Conservation (phyloP, 2,329 filamentous ascomycete species). For the Trichoderma sp. region DNA sequence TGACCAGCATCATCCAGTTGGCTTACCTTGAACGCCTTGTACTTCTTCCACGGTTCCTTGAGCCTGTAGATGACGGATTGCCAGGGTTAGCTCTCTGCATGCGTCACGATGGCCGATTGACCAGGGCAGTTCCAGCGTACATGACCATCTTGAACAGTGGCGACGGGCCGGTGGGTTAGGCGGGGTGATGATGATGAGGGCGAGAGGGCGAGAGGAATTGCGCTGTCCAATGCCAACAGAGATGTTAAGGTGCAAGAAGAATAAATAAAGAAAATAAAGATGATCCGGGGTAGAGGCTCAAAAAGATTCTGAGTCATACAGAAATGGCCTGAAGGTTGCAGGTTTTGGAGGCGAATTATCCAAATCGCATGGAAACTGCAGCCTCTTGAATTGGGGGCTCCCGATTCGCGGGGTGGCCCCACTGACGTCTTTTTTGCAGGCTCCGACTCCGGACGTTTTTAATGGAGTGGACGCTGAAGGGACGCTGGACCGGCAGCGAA, state of each 20-base stretch:
- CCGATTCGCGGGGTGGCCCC: not conserved
- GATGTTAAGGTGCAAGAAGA: not conserved
- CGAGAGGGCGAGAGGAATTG: not conserved
- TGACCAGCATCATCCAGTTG: not conserved
- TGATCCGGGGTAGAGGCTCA: not conserved
- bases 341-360: not conserved
- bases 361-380: not conserved
- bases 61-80: not conserved
- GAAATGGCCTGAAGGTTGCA: not conserved
- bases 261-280: not conserved
- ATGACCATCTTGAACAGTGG: not conserved
- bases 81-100: not conserved
- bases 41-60: slow-evolving; percentile 9
- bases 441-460: not conserved
- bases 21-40: slow-evolving; percentile 9
- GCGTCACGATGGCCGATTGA: not conserved
- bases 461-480: not conserved
- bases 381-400: not conserved
- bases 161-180: not conserved
- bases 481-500: not conserved
- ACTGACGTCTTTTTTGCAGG: not conserved
- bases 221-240: not conserved
- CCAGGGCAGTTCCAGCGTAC: not conserved
- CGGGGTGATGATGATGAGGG: not conserved
- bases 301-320: not conserved